Percentiles rank a stretch among this genome's conserved stretches.
Evolutionary conservation across 2,329 filamentous ascomycete genomes (phyloP).

Genomic region (Thielaviopsis punctulata): DNA sequence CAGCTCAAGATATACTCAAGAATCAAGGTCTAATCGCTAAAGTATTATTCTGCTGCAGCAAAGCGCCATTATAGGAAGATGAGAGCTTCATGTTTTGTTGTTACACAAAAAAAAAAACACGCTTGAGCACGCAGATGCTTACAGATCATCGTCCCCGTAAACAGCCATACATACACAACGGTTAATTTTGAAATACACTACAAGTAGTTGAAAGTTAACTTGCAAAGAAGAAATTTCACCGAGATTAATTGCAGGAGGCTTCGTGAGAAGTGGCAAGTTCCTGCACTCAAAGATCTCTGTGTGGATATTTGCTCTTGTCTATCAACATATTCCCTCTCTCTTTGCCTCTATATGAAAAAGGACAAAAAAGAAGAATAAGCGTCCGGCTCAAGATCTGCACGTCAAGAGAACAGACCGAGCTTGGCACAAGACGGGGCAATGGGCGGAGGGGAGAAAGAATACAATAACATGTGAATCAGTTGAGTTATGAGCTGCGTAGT

Average conservation of each 20-base stretch:
- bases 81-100: too few species aligned
- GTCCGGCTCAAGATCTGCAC: constrained; percentile 11
- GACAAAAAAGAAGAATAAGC: background rate
- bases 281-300: constrained; percentile 13
- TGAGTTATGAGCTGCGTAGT: too few species aligned
- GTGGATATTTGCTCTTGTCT: constrained; percentile 9
- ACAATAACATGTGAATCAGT: too few species aligned
- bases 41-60: too few species aligned
- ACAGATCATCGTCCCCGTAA: too few species aligned
- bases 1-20: too few species aligned
- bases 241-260: constrained; percentile 12
- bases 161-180: too few species aligned
- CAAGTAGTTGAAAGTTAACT: background rate
- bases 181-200: too few species aligned
- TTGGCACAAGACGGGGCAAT: constrained; percentile 9
- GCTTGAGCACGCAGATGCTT: too few species aligned
- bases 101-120: too few species aligned
- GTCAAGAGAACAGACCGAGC: constrained; percentile 5
- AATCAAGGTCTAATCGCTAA: too few species aligned
- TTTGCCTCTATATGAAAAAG: background rate
- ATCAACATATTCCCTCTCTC: background rate
- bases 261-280: constrained; percentile 9
- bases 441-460: background rate
- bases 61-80: too few species aligned
- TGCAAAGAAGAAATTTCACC: constrained; percentile 7